phyloP scores from a whole-genome alignment of 352 stramenopile species.

The Globisporangium camurandrum region DNA sequence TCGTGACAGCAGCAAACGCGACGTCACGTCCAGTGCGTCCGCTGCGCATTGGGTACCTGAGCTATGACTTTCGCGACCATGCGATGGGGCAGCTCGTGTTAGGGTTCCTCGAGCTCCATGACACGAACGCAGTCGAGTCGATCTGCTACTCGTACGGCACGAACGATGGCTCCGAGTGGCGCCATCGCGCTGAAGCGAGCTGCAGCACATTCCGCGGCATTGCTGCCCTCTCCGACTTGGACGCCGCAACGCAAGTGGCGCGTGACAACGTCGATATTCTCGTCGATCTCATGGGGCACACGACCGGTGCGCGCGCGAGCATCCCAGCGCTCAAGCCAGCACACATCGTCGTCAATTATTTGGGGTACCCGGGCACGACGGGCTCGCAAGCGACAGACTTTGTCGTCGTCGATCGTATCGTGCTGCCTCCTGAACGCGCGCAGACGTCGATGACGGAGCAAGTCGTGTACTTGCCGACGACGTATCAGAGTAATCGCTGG shows the following conservation, averaged over 20 bases:
- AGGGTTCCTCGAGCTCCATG: constrained; percentile 74
- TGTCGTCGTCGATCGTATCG: constrained; percentile 56
- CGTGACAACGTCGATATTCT: constrained; percentile 70
- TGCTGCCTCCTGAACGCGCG: constrained; percentile 52
- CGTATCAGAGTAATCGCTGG: constrained; percentile 90
- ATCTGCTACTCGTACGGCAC: constrained; percentile 80
- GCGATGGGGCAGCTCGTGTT: constrained; percentile 89
- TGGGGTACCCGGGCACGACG: constrained; percentile 88
- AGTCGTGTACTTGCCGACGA: constrained; percentile 83
- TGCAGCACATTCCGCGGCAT: constrained; percentile 70
- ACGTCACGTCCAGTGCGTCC: constrained; percentile 20
- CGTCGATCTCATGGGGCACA: constrained; percentile 90
- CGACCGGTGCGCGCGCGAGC: constrained; percentile 61
- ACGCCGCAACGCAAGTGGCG: constrained; percentile 42
- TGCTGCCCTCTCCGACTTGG: constrained; percentile 30
- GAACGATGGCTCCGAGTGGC: constrained; percentile 62
- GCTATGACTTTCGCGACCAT: constrained; percentile 89
- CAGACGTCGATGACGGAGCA: constrained; percentile 60
- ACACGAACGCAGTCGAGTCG: constrained; percentile 31
- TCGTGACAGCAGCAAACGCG: not conserved
- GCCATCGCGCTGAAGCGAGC: constrained; percentile 37
- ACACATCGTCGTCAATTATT: constrained; percentile 79
- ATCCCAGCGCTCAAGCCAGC: constrained; percentile 57
- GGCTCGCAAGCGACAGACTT: constrained; percentile 74
- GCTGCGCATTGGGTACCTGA: constrained; percentile 81